These are phyloP conservation scores for Candida hispaniensis DNA, from an alignment of 805 yeast species.

Conservation along the genomic window DNA sequence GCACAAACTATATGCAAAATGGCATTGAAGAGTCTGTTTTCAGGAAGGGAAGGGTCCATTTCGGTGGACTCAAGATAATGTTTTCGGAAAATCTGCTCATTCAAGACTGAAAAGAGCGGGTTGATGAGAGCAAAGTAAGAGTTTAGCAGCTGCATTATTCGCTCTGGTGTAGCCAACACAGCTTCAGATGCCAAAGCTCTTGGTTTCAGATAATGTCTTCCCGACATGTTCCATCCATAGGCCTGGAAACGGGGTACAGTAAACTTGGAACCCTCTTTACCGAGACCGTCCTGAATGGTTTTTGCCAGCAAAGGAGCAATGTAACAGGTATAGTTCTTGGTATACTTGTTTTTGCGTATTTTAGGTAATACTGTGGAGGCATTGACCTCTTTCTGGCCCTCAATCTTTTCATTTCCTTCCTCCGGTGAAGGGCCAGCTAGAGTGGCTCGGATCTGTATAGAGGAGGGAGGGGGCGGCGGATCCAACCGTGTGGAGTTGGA, in stretches of 20 bases:
- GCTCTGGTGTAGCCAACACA: slow-evolving; percentile 16
- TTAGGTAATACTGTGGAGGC: slow-evolving; percentile 5
- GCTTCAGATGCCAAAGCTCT: slow-evolving; percentile 24
- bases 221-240: slow-evolving; percentile 60
- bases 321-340: slow-evolving; percentile 13
- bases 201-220: slow-evolving; percentile 38
- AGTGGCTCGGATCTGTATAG: too few species aligned
- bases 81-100: slow-evolving; percentile 43
- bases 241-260: slow-evolving; percentile 46
- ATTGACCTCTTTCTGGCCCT: slow-evolving; percentile 1
- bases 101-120: slow-evolving; percentile 43
- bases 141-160: slow-evolving; percentile 26
- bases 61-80: slow-evolving; percentile 32
- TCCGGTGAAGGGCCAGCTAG: too few species aligned
- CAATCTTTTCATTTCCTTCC: slow-evolving; percentile 1
- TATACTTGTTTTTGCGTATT: slow-evolving; percentile 8
- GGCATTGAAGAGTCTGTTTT: slow-evolving; percentile 39
- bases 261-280: slow-evolving; percentile 21
- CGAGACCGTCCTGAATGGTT: slow-evolving; percentile 11
- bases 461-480: too few species aligned
- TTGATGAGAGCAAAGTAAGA: slow-evolving; percentile 42
- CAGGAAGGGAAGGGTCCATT: slow-evolving; percentile 22
- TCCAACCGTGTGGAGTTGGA: too few species aligned
- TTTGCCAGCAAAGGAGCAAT: slow-evolving; percentile 14
- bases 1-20: slow-evolving; percentile 41